Percentiles rank a stretch among this genome's conserved stretches.
Evolutionary conservation across 176 grass and related monocot genomes (phyloP).

Genomic region (Cenchrus fungigraminus): DNA sequence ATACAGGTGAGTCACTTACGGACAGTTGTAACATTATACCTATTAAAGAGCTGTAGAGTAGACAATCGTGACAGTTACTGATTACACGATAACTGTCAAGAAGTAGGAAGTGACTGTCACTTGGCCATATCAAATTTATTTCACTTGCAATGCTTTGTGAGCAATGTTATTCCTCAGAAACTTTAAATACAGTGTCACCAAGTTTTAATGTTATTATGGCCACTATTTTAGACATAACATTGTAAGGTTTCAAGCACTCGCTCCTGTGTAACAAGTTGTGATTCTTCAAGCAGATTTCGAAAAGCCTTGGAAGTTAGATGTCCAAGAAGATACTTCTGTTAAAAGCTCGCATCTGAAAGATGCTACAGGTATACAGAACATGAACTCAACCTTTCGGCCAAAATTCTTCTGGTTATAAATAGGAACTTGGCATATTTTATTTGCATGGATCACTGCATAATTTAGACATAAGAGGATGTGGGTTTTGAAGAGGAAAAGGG

Average conservation of each 20-base stretch:
- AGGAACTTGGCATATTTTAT: background rate
- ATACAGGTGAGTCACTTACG: slow-evolving; percentile 42
- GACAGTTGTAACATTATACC: background rate
- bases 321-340: slow-evolving; percentile 26
- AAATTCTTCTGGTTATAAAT: background rate
- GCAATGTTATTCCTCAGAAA: background rate
- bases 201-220: background rate
- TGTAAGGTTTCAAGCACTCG: background rate
- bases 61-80: background rate
- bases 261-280: slow-evolving; percentile 15
- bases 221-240: slow-evolving; percentile 1
- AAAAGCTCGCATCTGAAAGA: slow-evolving; percentile 39
- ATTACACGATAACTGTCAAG: background rate
- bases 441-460: background rate
- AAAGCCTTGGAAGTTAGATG: slow-evolving; percentile 24
- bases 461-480: background rate
- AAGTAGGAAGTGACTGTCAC: slow-evolving; percentile 21
- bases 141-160: background rate
- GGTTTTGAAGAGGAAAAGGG: background rate
- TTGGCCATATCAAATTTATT: background rate
- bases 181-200: background rate
- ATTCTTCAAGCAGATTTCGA: slow-evolving; percentile 36
- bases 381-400: slow-evolving; percentile 19
- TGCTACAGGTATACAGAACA: slow-evolving; percentile 36
- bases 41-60: background rate